Base-by-base conservation (phyloP, 805 yeast genomes). In the Debaryomyces castellii region DNA sequence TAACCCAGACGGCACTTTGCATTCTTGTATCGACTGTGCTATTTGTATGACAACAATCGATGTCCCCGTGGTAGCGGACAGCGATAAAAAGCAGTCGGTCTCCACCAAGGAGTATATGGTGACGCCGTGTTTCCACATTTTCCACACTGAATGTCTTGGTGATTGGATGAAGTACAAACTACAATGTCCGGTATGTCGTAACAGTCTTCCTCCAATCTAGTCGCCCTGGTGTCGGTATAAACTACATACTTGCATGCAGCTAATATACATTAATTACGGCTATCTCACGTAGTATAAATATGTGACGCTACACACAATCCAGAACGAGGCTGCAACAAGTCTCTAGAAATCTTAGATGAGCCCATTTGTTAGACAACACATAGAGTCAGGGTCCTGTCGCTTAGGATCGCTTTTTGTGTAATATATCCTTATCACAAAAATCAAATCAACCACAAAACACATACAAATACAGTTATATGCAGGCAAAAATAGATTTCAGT, bases 181-280 rank as follows among this genome's bases (percentile, higher is more conserved):
- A 41, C 96, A 90, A 58, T 92, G 98, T 66, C 98, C 98, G 0
- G 91, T 90, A 5, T 92, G 98, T 66, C 77, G 97, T 57, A 80
- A 81, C 45, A 78, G 89, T 18, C 68, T 92, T 34, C 97, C 97
- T 2, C 96, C 97, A 1, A 69, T 87, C 43, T 89, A 47, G 20
- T 35, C 3, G 6, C 7, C 14, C 20, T 25, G 28, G 12, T 10
- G 11, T 10, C 11, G 14, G 18, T 30, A 14, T 30, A 30, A 20
- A 30, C 16, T 30, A 30, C 17, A 30, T 30, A 9, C 4, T 16
- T 30, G 18, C 34, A 30, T 10, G 12, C 8, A 25, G 11, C 12
- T 28, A 30, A 30, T 30, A 30, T 5, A 30, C 16, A 30, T 4
- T 14, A 14, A 28, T n/a, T n/a, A n/a, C n/a, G n/a, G n/a, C n/a